phyloP scores from a whole-genome alignment of 2,329 filamentous ascomycete species.

The Tolypocladium inflatum region DNA sequence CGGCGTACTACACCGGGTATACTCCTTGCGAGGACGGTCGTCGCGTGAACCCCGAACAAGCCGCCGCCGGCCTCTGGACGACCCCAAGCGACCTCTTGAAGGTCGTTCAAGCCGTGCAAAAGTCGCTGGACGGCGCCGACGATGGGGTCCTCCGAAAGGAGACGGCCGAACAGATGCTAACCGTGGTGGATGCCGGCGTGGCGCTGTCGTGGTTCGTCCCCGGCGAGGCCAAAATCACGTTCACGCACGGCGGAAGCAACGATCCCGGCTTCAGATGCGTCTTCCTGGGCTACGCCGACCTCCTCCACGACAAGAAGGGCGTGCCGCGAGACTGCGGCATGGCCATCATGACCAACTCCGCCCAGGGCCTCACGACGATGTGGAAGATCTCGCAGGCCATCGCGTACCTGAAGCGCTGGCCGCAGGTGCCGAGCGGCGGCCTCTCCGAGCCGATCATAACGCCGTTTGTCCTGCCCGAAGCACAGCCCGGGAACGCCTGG shows the following conservation, averaged over 20 bases:
- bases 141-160: conserved; percentile 6
- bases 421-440: not conserved
- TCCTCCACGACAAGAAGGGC: not conserved
- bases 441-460: not conserved
- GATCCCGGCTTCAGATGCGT: conserved; percentile 8
- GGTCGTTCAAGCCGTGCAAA: conserved; percentile 8
- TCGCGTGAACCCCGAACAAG: conserved; percentile 5
- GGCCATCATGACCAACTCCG: conserved; percentile 12
- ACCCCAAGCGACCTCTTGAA: conserved; percentile 12
- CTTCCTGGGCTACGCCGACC: conserved; percentile 6
- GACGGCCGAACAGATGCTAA: conserved; percentile 9
- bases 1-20: not conserved
- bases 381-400: not conserved
- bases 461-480: not conserved
- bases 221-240: conserved; percentile 1
- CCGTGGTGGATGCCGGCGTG: conserved; percentile 3
- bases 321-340: conserved; percentile 9
- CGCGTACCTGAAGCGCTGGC: not conserved
- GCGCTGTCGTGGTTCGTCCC: conserved; percentile 10
- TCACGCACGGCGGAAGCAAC: conserved; percentile 10
- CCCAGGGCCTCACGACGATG: not conserved
- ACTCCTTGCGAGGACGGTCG: not conserved
- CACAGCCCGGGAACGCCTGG: not conserved
- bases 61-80: conserved; percentile 11
- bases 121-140: conserved; percentile 5